Conservation (phyloP, 768 basidiomycete genomes). For the Hygrophorus pudorinus region DNA sequence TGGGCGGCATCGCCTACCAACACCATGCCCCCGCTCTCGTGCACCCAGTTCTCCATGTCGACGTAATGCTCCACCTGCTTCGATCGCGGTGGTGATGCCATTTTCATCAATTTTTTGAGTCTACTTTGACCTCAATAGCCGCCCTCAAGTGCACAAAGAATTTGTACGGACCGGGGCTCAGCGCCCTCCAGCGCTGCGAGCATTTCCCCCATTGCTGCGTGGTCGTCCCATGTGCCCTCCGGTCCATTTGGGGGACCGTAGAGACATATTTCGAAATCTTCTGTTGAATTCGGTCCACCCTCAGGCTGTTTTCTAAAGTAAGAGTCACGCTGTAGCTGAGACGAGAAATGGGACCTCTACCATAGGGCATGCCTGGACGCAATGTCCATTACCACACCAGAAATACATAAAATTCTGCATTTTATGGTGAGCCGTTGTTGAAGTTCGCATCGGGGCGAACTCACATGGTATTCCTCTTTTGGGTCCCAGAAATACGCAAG, state of each 20-base stretch:
- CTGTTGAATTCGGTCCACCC: conserved; percentile 20
- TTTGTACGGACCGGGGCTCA: conserved; percentile 26
- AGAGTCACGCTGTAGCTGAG: too few relatives aligned
- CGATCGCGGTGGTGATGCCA: conserved; percentile 24
- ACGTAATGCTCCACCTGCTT: conserved; percentile 28
- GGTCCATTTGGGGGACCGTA: conserved; percentile 21
- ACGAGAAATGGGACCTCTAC: conserved; percentile 12
- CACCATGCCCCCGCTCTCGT: conserved; percentile 32
- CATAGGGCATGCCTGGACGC: conserved; percentile 21
- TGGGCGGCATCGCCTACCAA: conserved; percentile 48
- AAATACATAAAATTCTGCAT: conserved; percentile 20
- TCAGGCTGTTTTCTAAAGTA: conserved; percentile 12
- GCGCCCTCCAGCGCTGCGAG: conserved; percentile 18
- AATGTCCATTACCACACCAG: conserved; percentile 26
- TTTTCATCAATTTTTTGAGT: conserved; percentile 31
- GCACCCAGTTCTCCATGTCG: conserved; percentile 43
- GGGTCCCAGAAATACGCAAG: conserved; percentile 22
- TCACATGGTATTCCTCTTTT: not conserved
- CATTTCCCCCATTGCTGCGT: conserved; percentile 23
- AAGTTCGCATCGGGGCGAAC: not conserved
- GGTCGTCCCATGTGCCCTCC: conserved; percentile 20
- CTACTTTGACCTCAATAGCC: too few relatives aligned
- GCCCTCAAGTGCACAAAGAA: not conserved
- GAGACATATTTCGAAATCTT: conserved; percentile 20
- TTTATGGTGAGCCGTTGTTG: not conserved